A percentile compares a stretch with the other conserved stretches of the same genome.
phyloP scores from a whole-genome alignment of 2,329 filamentous ascomycete species.

The Teratosphaeria nubilosa region DNA sequence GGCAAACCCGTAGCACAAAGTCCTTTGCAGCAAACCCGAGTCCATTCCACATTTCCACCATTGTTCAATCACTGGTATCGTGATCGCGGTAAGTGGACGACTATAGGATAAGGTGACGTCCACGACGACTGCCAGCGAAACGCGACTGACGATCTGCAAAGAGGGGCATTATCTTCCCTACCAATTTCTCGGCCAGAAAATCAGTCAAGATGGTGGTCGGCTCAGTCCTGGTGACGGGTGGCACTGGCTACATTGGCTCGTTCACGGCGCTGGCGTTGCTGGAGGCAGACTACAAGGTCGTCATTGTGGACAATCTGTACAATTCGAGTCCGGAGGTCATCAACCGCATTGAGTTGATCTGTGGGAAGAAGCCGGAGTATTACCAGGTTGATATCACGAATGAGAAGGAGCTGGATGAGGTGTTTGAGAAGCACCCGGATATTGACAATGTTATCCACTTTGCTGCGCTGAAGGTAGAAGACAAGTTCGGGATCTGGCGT shows the following conservation, averaged over 20 bases:
- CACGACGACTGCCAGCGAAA: neutral
- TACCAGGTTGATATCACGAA: slow-evolving; percentile 83
- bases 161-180: neutral
- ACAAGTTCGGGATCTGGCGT: slow-evolving; percentile 51
- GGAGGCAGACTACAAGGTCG: slow-evolving; percentile 88
- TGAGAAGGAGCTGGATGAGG: slow-evolving; percentile 68
- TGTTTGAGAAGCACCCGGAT: slow-evolving; percentile 79
- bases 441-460: slow-evolving; percentile 99
- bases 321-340: slow-evolving; percentile 88
- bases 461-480: slow-evolving; percentile 75
- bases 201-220: slow-evolving; percentile 10
- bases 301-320: slow-evolving; percentile 93
- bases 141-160: neutral
- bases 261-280: slow-evolving; percentile 91
- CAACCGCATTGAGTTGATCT: slow-evolving; percentile 90
- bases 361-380: slow-evolving; percentile 76
- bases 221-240: slow-evolving; percentile 46
- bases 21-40: neutral
- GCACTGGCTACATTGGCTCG: slow-evolving; percentile 97
- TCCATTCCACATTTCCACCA: neutral
- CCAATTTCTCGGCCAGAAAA: neutral
- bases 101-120: neutral
- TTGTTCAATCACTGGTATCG: neutral
- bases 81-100: neutral
- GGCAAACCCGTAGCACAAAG: neutral